Percentiles rank a stretch among this genome's conserved stretches.
Conservation (phyloP, 805 yeast genomes). For the Sugiyamaella boreocaroliniensis region DNA sequence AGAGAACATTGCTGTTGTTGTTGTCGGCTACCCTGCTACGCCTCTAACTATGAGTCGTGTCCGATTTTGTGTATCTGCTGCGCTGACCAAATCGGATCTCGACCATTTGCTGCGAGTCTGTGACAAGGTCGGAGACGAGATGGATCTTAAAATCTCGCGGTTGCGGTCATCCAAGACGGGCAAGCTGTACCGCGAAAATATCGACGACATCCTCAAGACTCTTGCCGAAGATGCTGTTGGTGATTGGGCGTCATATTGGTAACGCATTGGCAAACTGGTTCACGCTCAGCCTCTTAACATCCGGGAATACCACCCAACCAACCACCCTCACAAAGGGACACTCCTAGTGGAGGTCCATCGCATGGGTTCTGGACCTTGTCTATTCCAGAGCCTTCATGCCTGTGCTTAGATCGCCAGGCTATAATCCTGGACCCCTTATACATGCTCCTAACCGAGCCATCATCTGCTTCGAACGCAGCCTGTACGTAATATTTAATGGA, state of each 20-base stretch:
- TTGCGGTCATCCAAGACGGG: constrained; percentile 16
- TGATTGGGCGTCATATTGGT: constrained; percentile 7
- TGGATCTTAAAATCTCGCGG: constrained; percentile 50
- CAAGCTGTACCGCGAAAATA: constrained; percentile 45
- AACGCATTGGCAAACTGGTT: no score
- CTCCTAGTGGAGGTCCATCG: no score
- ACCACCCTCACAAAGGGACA: no score
- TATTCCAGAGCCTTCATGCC: not conserved
- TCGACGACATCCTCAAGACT: constrained; percentile 66
- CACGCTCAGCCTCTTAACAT: no score
- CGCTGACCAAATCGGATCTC: constrained; percentile 89
- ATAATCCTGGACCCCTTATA: no score
- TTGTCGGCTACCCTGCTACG: constrained; percentile 97
- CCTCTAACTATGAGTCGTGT: constrained; percentile 85
- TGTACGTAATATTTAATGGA: not conserved
- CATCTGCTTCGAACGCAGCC: not conserved
- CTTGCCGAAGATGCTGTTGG: constrained; percentile 52
- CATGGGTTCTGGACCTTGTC: no score
- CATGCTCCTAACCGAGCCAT: no score
- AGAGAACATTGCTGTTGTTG: constrained; percentile 83
- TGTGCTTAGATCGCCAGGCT: not conserved
- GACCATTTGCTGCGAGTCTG: constrained; percentile 68
- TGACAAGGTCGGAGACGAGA: constrained; percentile 69
- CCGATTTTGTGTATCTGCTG: constrained; percentile 85
- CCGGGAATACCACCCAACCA: no score